phyloP scores from a whole-genome alignment of 495 filamentous ascomycete species.

The Penicillium mononematosum region DNA sequence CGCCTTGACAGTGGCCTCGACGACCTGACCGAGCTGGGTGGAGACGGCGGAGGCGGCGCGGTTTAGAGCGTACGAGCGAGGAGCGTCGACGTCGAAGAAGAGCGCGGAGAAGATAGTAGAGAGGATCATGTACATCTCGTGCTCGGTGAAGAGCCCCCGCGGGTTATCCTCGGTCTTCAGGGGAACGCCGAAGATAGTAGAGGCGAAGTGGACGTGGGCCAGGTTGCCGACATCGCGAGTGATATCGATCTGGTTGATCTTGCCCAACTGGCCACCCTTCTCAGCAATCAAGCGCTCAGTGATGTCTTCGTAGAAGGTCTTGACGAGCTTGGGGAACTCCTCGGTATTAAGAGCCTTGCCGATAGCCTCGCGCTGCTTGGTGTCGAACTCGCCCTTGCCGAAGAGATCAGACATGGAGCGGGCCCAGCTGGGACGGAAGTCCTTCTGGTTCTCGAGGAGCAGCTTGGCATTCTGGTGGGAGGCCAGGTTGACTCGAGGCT shows the following conservation, averaged over 20 bases:
- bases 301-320: conserved; percentile 57
- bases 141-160: conserved; percentile 70
- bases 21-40: conserved; percentile 58
- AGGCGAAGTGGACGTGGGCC: conserved; percentile 68
- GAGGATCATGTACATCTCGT: conserved; percentile 77
- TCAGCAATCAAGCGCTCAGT: conserved; percentile 63
- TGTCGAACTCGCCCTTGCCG: conserved; percentile 49
- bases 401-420: conserved; percentile 53
- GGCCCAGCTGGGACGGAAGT: conserved; percentile 67
- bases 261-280: conserved; percentile 59
- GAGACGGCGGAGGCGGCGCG: conserved; percentile 61
- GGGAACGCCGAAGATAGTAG: conserved; percentile 69
- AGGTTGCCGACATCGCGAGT: conserved; percentile 75
- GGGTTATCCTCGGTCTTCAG: conserved; percentile 68
- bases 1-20: conserved; percentile 65
- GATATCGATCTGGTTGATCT: conserved; percentile 69
- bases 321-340: conserved; percentile 51
- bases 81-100: conserved; percentile 55
- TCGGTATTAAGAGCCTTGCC: conserved; percentile 46
- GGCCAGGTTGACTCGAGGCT: conserved; percentile 52
- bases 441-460: conserved; percentile 58
- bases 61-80: conserved; percentile 55
- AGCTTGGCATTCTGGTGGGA: conserved; percentile 62
- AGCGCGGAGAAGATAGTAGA: conserved; percentile 61
- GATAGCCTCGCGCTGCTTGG: conserved; percentile 48